phyloP scores from a whole-genome alignment of 768 basidiomycete species.

The Kwoniella newhampshirensis region DNA sequence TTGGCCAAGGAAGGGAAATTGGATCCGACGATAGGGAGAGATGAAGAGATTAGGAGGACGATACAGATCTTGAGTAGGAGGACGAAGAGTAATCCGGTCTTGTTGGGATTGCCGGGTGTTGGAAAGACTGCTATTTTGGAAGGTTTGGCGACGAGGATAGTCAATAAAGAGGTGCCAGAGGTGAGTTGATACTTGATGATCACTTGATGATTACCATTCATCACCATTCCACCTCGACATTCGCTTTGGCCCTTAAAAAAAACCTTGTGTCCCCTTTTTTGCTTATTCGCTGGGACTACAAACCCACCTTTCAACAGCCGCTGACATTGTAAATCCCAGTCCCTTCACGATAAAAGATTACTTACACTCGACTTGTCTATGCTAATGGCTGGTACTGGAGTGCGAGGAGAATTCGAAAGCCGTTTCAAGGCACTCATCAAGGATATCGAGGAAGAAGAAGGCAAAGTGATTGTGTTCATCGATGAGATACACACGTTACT shows the following conservation, averaged over 20 bases:
- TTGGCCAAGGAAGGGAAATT: conserved; percentile 79
- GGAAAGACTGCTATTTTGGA: conserved; percentile 92
- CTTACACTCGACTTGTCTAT: conserved; percentile 79
- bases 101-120: conserved; percentile 74
- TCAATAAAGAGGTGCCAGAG: conserved; percentile 87
- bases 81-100: conserved; percentile 87
- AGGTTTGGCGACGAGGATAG: conserved; percentile 81
- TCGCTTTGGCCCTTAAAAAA: too few relatives aligned
- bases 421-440: conserved; percentile 86
- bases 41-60: conserved; percentile 76
- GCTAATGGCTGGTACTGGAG: conserved; percentile 84
- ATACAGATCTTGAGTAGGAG: conserved; percentile 86
- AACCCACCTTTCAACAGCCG: too few relatives aligned
- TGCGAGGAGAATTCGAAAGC: conserved; percentile 89
- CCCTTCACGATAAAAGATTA: conserved; percentile 81
- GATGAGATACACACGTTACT: conserved; percentile 70
- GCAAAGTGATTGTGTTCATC: conserved; percentile 86
- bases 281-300: too few relatives aligned
- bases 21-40: conserved; percentile 77
- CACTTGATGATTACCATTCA: too few relatives aligned
- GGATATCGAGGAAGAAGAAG: conserved; percentile 75
- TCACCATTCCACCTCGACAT: too few relatives aligned
- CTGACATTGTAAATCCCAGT: conserved; percentile 56
- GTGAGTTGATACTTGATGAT: conserved; percentile 58
- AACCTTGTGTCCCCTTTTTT: too few relatives aligned